phyloP scores from a whole-genome alignment of 176 grass and related monocot species.

The Juncus inflexus region DNA sequence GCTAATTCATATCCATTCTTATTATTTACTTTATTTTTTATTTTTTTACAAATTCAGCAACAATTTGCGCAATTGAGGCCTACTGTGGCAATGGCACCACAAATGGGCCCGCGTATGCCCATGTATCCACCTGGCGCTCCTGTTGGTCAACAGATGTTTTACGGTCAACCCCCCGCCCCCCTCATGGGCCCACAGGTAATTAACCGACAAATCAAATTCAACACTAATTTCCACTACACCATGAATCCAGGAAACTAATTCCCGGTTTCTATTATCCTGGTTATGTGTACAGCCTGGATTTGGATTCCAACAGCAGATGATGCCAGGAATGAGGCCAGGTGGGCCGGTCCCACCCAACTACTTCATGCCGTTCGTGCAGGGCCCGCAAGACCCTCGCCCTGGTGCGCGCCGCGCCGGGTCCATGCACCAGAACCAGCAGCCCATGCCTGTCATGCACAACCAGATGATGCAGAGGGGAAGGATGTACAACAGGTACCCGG shows the following conservation, averaged over 20 bases:
- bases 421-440: constrained; percentile 57
- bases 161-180: constrained; percentile 71
- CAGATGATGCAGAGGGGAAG: constrained; percentile 86
- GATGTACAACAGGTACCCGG: constrained; percentile 65
- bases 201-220: constrained; percentile 1
- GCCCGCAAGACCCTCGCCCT: constrained; percentile 75
- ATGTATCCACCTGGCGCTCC: constrained; percentile 74
- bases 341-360: constrained; percentile 67
- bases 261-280: too few relatives aligned
- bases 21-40: constrained; percentile 4
- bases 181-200: constrained; percentile 72
- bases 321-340: constrained; percentile 81
- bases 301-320: constrained; percentile 84
- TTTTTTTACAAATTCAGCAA: constrained; percentile 37
- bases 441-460: constrained; percentile 60
- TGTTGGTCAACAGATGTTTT: constrained; percentile 81
- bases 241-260: too few relatives aligned
- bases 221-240: not conserved
- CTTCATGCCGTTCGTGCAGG: constrained; percentile 71
- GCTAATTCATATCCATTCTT: not conserved
- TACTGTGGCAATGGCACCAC: constrained; percentile 63
- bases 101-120: constrained; percentile 61
- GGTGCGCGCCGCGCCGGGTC: constrained; percentile 52
- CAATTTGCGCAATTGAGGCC: constrained; percentile 85
- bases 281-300: constrained; percentile 47